Percentiles rank a stretch among this genome's conserved stretches.
Evolutionary conservation across 2,329 filamentous ascomycete genomes (phyloP).

Genomic region (Penicillium sp.): DNA sequence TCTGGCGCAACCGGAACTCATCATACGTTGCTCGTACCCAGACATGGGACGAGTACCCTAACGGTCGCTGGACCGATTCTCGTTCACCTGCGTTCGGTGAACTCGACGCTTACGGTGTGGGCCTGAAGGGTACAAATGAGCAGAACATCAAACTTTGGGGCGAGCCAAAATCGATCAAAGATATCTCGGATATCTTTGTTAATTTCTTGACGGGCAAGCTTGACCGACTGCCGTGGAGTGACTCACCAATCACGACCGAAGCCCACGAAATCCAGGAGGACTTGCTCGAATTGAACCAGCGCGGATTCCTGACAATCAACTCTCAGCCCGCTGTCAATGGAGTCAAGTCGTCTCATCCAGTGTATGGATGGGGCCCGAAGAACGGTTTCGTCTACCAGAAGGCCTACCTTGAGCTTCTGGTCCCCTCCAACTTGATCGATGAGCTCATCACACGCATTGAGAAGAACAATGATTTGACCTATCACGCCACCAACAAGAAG

Average conservation of each 20-base stretch:
- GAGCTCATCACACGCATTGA: conserved; percentile 77
- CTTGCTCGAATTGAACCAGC: conserved; percentile 76
- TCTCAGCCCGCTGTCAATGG: conserved; percentile 94
- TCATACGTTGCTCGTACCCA: conserved; percentile 94
- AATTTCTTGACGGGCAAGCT: conserved; percentile 78
- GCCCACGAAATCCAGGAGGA: conserved; percentile 73
- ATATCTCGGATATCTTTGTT: conserved; percentile 80
- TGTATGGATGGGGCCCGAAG: conserved; percentile 90
- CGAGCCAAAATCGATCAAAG: conserved; percentile 72
- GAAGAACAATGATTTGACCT: conserved; percentile 77
- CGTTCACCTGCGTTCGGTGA: conserved; percentile 95
- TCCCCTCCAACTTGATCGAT: conserved; percentile 74
- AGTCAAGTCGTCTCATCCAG: conserved; percentile 77
- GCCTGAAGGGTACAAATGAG: conserved; percentile 90
- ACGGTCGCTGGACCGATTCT: conserved; percentile 97
- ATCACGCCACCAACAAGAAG: conserved; percentile 84
- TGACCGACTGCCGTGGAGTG: conserved; percentile 87
- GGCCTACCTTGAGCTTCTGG: conserved; percentile 87
- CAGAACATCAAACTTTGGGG: conserved; percentile 96
- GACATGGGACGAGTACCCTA: conserved; percentile 98
- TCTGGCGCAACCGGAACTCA: conserved; percentile 96
- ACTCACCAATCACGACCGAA: conserved; percentile 79
- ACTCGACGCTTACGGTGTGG: conserved; percentile 89
- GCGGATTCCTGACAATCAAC: conserved; percentile 91
- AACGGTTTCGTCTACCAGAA: conserved; percentile 99